Conservation (phyloP, 1,139 yeast genomes). For the Candida glucosophila region DNA sequence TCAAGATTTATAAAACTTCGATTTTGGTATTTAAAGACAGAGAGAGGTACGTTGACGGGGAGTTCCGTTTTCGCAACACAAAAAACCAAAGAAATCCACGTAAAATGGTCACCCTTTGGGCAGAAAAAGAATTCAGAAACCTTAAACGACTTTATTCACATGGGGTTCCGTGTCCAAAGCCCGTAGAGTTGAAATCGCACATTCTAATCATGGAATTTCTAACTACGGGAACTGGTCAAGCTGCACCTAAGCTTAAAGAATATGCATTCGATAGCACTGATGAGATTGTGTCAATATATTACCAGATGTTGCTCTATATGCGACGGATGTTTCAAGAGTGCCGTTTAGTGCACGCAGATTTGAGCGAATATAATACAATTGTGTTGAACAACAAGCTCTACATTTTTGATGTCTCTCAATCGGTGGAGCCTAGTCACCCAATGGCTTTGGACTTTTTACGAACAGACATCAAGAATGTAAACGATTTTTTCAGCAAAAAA, state of each 20-base stretch:
- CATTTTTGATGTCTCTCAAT: constrained; percentile 94
- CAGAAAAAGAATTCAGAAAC: constrained; percentile 93
- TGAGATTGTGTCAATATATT: constrained; percentile 61
- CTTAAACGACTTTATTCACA: constrained; percentile 68
- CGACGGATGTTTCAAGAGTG: constrained; percentile 82
- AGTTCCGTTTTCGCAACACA: constrained; percentile 79
- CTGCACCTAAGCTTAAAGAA: constrained; percentile 83
- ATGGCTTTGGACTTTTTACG: constrained; percentile 90
- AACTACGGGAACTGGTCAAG: constrained; percentile 68
- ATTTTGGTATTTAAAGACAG: constrained; percentile 93
- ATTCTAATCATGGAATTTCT: constrained; percentile 93
- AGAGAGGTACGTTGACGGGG: constrained; percentile 94
- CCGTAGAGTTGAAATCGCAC: constrained; percentile 79
- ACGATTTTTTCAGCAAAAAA: constrained; percentile 68
- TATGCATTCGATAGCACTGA: constrained; percentile 60
- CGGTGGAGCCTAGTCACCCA: constrained; percentile 97
- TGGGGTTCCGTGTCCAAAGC: constrained; percentile 90
- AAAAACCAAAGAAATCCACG: constrained; percentile 88
- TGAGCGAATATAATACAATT: constrained; percentile 89
- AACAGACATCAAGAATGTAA: constrained; percentile 95
- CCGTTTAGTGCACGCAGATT: constrained; percentile 90
- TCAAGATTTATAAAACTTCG: constrained; percentile 92
- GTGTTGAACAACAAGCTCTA: constrained; percentile 75
- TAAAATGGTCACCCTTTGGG: constrained; percentile 97
- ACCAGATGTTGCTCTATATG: constrained; percentile 76